Base-by-base conservation (phyloP, 208 protist genomes). In the Trypanosoma caninum region DNA sequence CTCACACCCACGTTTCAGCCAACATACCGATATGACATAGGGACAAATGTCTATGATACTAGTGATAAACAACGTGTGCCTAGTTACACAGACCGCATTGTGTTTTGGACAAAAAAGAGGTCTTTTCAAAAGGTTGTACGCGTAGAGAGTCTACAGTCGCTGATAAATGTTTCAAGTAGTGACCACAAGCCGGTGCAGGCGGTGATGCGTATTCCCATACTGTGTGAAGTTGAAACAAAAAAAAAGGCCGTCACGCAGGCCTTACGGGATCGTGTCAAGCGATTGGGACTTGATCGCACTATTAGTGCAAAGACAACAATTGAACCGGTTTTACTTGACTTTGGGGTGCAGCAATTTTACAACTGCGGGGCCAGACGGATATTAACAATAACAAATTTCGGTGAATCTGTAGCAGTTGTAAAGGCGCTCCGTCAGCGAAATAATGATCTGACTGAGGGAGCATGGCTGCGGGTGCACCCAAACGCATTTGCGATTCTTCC, bases 1-100 rank as follows among this genome's bases (percentile, higher is more conserved):
- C 68, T 91, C 35, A 82, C 61, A 3, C 91, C 91, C 0, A 83
- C 65, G 25, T 90, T 89, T 74, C 31, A 65, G 4, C 95, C 94
- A 48, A 98, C 93, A 4, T 98, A 97, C 55, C 89, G 91, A 56
- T 97, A 82, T 50, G 85, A 97, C 65, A 56, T 91, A 23, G 92
- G 92, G 44, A 97, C 90, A 25, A 75, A 80, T 59, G 76, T 33
- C 20, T 97, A 97, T 73, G 93, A 97, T 69, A 94, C 93, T 8
- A 91, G 82, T 65, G 89, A 93, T 66, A 97, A 97, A 77, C 80
- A 73, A 28, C 82, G 93, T 57, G 73, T 95, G 8, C 93, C 93
- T 4, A 81, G 86, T 51, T 97, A 82, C 61, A 97, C 91, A 3
- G 93, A 97, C 55, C 84, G 93, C 37, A 76, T 97, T 53, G 82